Evolutionary conservation across 192 early-diverging fungal genomes (phyloP).

Genomic region (Obelidium mucronatum): DNA sequence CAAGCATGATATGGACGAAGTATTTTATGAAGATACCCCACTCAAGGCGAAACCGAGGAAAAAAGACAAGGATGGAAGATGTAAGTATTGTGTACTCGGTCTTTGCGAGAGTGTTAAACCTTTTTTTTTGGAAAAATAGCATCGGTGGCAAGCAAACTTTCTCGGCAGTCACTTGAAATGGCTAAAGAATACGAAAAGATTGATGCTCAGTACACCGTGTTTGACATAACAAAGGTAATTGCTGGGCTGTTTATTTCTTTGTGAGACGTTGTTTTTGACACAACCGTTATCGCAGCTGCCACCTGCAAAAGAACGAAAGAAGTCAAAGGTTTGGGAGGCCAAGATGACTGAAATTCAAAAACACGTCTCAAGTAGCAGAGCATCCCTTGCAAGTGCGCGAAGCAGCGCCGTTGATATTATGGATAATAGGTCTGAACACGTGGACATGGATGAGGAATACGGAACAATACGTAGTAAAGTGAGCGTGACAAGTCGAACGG

Average conservation of each 20-base stretch:
- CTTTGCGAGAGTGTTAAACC: background rate
- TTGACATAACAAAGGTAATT: constrained; percentile 10
- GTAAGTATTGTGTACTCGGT: background rate
- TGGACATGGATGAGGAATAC: constrained; percentile 3
- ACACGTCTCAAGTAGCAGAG: constrained; percentile 1
- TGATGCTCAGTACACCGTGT: constrained; percentile 6
- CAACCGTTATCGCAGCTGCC: too few species aligned
- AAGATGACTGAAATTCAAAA: constrained; percentile 28
- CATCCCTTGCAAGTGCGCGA: background rate
- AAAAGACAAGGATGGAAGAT: constrained; percentile 38
- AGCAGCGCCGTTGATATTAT: constrained; percentile 7
- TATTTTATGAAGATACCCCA: constrained; percentile 93
- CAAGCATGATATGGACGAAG: constrained; percentile 94
- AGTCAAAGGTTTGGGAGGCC: constrained; percentile 18
- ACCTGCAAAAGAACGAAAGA: background rate
- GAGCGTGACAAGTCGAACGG: background rate
- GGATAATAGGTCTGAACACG: constrained; percentile 24
- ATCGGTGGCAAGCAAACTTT: background rate
- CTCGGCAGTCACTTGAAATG: background rate
- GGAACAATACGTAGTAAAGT: background rate
- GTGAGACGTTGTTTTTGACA: too few species aligned
- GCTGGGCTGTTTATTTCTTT: too few species aligned
- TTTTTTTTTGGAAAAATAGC: background rate
- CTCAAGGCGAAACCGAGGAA: constrained; percentile 78
- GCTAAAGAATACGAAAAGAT: constrained; percentile 31